phyloP scores from a whole-genome alignment of 176 grass and related monocot genomes.

The Aegilops umbellulata region DNA sequence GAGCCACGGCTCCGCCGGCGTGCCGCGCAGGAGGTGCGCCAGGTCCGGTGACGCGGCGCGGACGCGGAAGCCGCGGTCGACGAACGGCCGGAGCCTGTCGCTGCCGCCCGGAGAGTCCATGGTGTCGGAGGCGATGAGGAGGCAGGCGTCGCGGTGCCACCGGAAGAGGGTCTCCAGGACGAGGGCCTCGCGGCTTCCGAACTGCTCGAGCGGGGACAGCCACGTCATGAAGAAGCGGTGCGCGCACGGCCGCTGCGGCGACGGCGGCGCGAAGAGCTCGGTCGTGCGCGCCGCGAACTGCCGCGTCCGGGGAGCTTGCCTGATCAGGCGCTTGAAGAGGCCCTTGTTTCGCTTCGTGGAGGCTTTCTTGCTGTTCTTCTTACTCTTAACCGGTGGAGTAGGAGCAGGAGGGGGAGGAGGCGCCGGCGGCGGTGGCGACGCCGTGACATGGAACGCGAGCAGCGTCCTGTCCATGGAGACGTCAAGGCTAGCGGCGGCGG shows the following conservation, averaged over 20 bases:
- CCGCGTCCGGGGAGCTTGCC: constrained; percentile 22
- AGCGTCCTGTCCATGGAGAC: constrained; percentile 11
- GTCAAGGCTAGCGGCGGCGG: neutral
- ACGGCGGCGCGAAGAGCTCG: constrained; percentile 39
- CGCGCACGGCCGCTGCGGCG: constrained; percentile 27
- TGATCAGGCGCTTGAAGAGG: constrained; percentile 37
- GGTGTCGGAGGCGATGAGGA: constrained; percentile 70
- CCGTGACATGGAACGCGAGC: constrained; percentile 9
- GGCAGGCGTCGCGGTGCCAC: constrained; percentile 69
- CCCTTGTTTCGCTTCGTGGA: constrained; percentile 38
- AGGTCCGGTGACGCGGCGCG: constrained; percentile 58
- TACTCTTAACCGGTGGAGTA: neutral
- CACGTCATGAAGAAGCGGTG: constrained; percentile 81
- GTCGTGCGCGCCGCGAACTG: constrained; percentile 43
- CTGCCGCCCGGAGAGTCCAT: constrained; percentile 59
- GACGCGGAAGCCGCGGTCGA: constrained; percentile 49
- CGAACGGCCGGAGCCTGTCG: constrained; percentile 49
- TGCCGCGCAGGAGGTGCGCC: constrained; percentile 49
- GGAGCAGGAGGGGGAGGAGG: neutral
- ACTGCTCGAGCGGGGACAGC: constrained; percentile 62
- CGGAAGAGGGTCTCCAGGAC: constrained; percentile 80
- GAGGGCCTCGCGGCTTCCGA: constrained; percentile 64
- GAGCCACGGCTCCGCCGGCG: constrained; percentile 62
- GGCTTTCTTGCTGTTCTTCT: constrained; percentile 8
- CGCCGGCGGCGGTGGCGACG: neutral